These are phyloP conservation scores for Xylogone sp. DNA, from an alignment of 2,329 filamentous ascomycete genomes.

Conservation along the genomic window DNA sequence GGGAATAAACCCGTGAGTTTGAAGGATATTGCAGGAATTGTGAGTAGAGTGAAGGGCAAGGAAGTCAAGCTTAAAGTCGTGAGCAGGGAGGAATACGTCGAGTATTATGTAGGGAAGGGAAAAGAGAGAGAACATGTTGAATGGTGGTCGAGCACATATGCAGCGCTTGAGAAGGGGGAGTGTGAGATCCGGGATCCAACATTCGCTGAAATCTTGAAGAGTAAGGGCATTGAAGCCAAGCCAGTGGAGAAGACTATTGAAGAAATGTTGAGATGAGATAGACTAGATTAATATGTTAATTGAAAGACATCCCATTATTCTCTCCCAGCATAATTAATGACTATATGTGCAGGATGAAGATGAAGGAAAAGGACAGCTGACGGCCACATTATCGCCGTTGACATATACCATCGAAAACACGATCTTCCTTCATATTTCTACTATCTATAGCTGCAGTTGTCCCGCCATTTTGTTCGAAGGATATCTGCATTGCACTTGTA, in stretches of 20 bases:
- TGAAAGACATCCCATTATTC: too few species aligned
- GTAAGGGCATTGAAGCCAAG: conserved; percentile 8
- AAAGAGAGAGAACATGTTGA: conserved; percentile 13
- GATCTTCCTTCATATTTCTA: too few species aligned
- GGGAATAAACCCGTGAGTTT: conserved; percentile 7
- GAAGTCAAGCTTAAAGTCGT: conserved; percentile 14
- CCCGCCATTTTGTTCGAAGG: too few species aligned
- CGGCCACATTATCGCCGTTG: too few species aligned
- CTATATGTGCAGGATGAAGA: too few species aligned
- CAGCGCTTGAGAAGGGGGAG: conserved; percentile 15
- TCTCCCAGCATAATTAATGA: too few species aligned
- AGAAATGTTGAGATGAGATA: conserved; percentile 11
- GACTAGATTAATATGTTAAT: too few species aligned
- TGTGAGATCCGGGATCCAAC: conserved; percentile 18
- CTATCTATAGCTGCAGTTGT: too few species aligned
- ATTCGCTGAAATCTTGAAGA: conserved; percentile 12
- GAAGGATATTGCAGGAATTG: conserved; percentile 14
- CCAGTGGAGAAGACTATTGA: conserved; percentile 16
- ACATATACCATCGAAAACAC: too few species aligned
- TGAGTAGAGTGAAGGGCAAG: conserved; percentile 10
- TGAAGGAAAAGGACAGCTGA: too few species aligned
- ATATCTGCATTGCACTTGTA: too few species aligned
- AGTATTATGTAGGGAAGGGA: conserved; percentile 15
- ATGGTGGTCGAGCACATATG: conserved; percentile 20
- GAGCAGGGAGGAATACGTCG: conserved; percentile 14